These are phyloP conservation scores for Emmonsia crescens DNA, from an alignment of 2,329 filamentous ascomycete genomes.

Conservation along the genomic window DNA sequence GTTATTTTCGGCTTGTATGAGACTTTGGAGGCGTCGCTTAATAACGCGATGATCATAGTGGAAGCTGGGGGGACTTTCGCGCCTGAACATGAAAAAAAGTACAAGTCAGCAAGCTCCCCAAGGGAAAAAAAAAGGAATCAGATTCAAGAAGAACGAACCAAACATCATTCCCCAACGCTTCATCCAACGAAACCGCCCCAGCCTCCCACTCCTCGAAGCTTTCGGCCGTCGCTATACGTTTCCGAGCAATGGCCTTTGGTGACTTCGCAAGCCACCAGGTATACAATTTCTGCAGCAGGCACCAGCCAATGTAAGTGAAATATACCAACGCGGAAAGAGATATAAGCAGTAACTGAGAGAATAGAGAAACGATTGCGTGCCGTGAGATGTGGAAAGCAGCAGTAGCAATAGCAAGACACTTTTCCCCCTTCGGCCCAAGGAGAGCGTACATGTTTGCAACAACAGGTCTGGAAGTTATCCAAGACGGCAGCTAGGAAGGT, in stretches of 20 bases:
- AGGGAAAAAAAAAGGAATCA: neutral
- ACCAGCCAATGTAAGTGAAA: neutral
- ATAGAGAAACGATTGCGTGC: neutral
- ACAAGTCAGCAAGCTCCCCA: neutral
- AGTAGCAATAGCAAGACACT: neutral
- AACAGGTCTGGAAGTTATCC: neutral
- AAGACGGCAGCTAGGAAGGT: neutral
- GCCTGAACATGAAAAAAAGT: constrained; percentile 43
- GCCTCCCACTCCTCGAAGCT: constrained; percentile 79
- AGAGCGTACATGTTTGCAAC: neutral
- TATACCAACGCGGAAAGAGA: neutral
- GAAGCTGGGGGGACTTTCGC: constrained; percentile 66
- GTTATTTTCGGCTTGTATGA: constrained; percentile 57
- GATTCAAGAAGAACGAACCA: constrained; percentile 47
- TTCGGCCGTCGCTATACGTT: constrained; percentile 54
- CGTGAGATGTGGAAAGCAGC: neutral
- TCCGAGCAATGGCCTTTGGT: constrained; percentile 53
- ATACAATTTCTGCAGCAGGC: constrained; percentile 49
- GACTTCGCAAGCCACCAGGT: constrained; percentile 57
- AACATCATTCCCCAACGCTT: constrained; percentile 65
- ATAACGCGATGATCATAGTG: constrained; percentile 84
- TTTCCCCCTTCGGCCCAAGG: neutral
- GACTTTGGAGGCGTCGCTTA: constrained; percentile 59
- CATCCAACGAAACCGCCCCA: constrained; percentile 73
- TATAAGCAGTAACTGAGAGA: neutral